Evolutionary conservation across 169 alveolate genomes (phyloP).

Genomic region (Plasmodium inui): DNA sequence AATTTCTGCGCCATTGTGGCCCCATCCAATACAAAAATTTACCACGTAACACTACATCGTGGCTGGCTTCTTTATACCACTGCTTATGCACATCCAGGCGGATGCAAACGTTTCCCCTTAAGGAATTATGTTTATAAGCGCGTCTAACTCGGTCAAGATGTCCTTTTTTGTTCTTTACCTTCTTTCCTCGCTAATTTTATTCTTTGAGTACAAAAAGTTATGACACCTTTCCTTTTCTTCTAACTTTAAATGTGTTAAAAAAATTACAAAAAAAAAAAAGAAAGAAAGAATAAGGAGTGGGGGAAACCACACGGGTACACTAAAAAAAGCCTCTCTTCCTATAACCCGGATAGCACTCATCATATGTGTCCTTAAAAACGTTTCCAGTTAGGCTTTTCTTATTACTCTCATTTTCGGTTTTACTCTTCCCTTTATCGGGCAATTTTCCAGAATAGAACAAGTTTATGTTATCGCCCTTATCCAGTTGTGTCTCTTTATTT

Average conservation of each 20-base stretch:
- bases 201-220: background rate
- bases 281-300: background rate
- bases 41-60: background rate
- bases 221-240: background rate
- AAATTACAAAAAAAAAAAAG: background rate
- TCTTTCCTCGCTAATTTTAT: constrained; percentile 67
- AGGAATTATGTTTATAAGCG: background rate
- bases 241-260: background rate
- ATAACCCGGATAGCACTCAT: constrained; percentile 70
- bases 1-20: background rate
- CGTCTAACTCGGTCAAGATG: background rate
- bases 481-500: background rate
- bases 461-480: background rate
- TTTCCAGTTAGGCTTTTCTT: constrained; percentile 47
- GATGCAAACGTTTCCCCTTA: background rate
- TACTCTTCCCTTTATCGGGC: constrained; percentile 1
- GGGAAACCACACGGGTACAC: background rate
- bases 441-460: constrained; percentile 13
- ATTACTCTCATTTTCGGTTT: background rate
- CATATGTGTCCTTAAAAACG: constrained; percentile 62
- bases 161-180: background rate
- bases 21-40: background rate
- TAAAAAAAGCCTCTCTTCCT: background rate
- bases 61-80: background rate
- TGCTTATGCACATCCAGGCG: background rate